Conservation (phyloP, 2,329 filamentous ascomycete species). For the Phialocephala subalpina region DNA sequence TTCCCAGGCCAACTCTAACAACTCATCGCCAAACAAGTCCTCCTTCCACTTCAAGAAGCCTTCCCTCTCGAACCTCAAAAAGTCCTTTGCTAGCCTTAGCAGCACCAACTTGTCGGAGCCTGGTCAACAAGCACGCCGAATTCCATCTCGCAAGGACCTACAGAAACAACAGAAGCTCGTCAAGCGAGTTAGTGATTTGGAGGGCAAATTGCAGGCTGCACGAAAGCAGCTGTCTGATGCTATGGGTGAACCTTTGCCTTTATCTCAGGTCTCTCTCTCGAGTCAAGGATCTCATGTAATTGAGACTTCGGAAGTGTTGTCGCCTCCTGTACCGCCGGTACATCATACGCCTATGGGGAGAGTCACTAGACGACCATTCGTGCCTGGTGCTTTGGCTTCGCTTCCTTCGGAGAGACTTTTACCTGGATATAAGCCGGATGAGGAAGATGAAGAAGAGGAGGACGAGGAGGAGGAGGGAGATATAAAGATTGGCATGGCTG, state of each 20-base stretch:
- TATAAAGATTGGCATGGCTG: slow-evolving; percentile 23
- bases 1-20: slow-evolving; percentile 19
- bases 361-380: slow-evolving; percentile 46
- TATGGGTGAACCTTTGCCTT: slow-evolving; percentile 48
- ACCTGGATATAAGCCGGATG: slow-evolving; percentile 41
- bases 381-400: slow-evolving; percentile 51
- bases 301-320: neutral
- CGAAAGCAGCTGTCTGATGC: slow-evolving; percentile 60
- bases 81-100: slow-evolving; percentile 22
- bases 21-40: slow-evolving; percentile 28
- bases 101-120: neutral
- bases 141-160: slow-evolving; percentile 63
- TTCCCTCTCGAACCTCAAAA: slow-evolving; percentile 35
- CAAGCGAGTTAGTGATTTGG: slow-evolving; percentile 67
- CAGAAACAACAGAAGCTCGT: slow-evolving; percentile 63
- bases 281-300: neutral
- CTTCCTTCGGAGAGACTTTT: slow-evolving; percentile 55
- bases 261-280: neutral
- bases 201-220: slow-evolving; percentile 63
- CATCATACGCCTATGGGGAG: slow-evolving; percentile 29
- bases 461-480: slow-evolving; percentile 23
- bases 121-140: slow-evolving; percentile 45
- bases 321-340: neutral
- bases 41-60: slow-evolving; percentile 37
- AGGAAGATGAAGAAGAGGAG: slow-evolving; percentile 29